Evolutionary conservation across 768 basidiomycete genomes (phyloP).

Genomic region (Mycena rosella): DNA sequence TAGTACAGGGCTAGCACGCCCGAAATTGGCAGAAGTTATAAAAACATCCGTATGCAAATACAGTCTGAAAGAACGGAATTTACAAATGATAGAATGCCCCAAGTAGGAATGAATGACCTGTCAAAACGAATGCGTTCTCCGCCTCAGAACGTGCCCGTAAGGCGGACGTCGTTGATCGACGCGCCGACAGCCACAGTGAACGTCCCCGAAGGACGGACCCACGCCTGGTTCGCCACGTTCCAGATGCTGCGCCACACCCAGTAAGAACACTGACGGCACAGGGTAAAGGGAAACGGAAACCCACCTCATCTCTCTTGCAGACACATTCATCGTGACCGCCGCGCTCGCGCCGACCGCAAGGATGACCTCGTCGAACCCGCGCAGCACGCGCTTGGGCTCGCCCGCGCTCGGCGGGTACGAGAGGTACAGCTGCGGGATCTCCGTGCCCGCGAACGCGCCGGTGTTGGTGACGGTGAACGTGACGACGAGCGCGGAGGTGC

Average conservation of each 20-base stretch:
- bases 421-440: slow-evolving; percentile 68
- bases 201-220: slow-evolving; percentile 34
- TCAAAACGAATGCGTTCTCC: no score
- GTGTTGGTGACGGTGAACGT: slow-evolving; percentile 63
- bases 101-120: no score
- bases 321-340: slow-evolving; percentile 53
- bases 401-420: slow-evolving; percentile 60
- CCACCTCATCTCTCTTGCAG: slow-evolving; percentile 61
- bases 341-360: slow-evolving; percentile 53
- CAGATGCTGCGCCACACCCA: slow-evolving; percentile 16
- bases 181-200: slow-evolving; percentile 35
- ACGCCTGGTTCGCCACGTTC: slow-evolving; percentile 22
- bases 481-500: slow-evolving; percentile 46
- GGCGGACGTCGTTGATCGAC: slow-evolving; percentile 34
- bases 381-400: slow-evolving; percentile 63
- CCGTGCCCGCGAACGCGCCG: slow-evolving; percentile 62
- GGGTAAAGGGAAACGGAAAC: not conserved
- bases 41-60: no score
- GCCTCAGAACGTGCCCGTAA: slow-evolving; percentile 36
- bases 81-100: no score
- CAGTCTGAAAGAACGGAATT: no score
- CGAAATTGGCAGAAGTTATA: no score
- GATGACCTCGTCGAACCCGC: slow-evolving; percentile 64
- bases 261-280: not conserved
- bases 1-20: no score